A percentile compares a stretch with the other conserved stretches of the same genome.
Evolutionary conservation across 2,329 filamentous ascomycete genomes (phyloP).

Genomic region (Colletotrichum cordylinicola): DNA sequence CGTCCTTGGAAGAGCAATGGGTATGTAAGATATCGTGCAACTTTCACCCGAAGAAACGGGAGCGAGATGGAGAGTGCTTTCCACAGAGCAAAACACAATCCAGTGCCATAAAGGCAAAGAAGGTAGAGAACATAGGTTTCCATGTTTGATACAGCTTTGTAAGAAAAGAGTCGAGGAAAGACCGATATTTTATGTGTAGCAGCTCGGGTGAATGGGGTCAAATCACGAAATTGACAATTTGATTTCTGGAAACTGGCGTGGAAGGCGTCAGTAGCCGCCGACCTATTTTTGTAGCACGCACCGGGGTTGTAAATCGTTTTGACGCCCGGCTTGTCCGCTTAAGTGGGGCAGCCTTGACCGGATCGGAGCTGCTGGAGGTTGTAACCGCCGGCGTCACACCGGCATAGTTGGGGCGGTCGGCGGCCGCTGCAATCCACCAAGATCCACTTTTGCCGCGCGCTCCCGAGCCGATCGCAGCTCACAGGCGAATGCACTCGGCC

Average conservation of each 20-base stretch:
- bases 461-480: background rate
- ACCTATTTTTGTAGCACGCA: background rate
- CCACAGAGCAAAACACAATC: background rate
- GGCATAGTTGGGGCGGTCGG: background rate
- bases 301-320: background rate
- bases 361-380: background rate
- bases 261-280: background rate
- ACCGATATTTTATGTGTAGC: background rate
- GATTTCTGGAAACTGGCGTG: background rate
- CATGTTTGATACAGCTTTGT: background rate
- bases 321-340: background rate
- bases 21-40: background rate
- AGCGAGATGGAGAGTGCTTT: background rate
- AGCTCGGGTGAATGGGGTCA: background rate
- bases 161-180: background rate
- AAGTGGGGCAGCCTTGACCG: background rate
- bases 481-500: background rate
- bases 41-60: background rate
- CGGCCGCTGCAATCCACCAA: background rate
- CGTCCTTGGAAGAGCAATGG: background rate
- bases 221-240: background rate
- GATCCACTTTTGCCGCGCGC: background rate
- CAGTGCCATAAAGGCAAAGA: background rate
- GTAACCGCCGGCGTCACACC: background rate
- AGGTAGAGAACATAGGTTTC: background rate